Percentiles rank a stretch among this genome's conserved stretches.
Evolutionary conservation across 306 rosid species (phyloP).

Genomic region (Cucumis cinereus): DNA sequence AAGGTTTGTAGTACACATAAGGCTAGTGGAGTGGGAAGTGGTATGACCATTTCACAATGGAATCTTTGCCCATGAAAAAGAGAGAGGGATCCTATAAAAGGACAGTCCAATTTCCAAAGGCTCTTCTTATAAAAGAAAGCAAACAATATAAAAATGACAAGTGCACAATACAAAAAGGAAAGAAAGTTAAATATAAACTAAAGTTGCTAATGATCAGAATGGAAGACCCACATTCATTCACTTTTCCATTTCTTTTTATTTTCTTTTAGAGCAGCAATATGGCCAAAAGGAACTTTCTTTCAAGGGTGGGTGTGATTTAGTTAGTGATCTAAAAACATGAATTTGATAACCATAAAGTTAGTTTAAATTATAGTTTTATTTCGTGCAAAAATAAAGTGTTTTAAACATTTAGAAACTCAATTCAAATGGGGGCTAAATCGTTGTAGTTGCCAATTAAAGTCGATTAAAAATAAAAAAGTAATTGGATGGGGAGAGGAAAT

Average conservation of each 20-base stretch:
- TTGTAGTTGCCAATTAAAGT: no score
- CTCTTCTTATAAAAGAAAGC: background rate
- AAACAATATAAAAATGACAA: background rate
- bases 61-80: background rate
- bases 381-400: no score
- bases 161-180: background rate
- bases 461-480: background rate
- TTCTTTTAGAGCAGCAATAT: background rate
- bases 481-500: background rate
- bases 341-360: no score
- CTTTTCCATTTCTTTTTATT: background rate
- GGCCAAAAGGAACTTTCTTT: background rate
- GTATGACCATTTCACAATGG: background rate
- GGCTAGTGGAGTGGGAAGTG: background rate
- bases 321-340: no score
- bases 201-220: background rate
- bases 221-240: background rate
- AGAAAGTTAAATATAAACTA: background rate
- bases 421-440: no score
- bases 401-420: no score
- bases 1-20: background rate
- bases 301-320: no score
- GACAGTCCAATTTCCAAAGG: background rate
- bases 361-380: no score
- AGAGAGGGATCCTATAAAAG: background rate